Percentiles rank a stretch among this genome's conserved stretches.
Evolutionary conservation across 306 rosid genomes (phyloP).

Genomic region (Macrotyloma uniflorum): DNA sequence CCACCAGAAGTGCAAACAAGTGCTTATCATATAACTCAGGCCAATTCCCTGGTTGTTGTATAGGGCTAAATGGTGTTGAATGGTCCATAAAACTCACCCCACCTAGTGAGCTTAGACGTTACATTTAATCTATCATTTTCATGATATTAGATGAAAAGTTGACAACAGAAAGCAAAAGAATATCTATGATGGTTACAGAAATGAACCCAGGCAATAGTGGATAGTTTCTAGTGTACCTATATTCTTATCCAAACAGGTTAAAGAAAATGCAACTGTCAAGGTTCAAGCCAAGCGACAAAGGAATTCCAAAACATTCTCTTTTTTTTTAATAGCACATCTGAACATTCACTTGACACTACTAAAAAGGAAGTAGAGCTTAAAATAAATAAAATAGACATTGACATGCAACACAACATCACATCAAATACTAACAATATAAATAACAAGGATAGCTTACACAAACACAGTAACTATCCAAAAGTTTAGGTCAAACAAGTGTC

Average conservation of each 20-base stretch:
- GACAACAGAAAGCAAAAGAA: conserved; percentile 11
- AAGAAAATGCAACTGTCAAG: not conserved
- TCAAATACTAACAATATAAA: conserved; percentile 9
- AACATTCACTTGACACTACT: conserved; percentile 5
- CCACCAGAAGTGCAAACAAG: conserved; percentile 22
- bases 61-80: conserved; percentile 19
- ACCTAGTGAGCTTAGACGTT: conserved; percentile 10
- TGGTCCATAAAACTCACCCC: conserved; percentile 12
- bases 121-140: conserved; percentile 12
- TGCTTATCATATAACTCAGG: conserved; percentile 9
- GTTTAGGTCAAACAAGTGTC: not conserved
- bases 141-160: conserved; percentile 1
- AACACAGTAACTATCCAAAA: not conserved
- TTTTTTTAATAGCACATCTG: not conserved
- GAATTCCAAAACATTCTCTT: not conserved
- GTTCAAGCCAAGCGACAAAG: not conserved
- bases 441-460: not conserved
- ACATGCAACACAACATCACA: not conserved
- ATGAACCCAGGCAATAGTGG: conserved; percentile 15
- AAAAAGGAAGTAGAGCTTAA: not conserved
- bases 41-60: conserved; percentile 11
- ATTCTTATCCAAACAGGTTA: conserved; percentile 19
- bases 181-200: conserved; percentile 14
- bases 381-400: not conserved
- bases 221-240: not conserved